phyloP scores from a whole-genome alignment of 345 rosid genomes.

The Syzygium aromaticum region DNA sequence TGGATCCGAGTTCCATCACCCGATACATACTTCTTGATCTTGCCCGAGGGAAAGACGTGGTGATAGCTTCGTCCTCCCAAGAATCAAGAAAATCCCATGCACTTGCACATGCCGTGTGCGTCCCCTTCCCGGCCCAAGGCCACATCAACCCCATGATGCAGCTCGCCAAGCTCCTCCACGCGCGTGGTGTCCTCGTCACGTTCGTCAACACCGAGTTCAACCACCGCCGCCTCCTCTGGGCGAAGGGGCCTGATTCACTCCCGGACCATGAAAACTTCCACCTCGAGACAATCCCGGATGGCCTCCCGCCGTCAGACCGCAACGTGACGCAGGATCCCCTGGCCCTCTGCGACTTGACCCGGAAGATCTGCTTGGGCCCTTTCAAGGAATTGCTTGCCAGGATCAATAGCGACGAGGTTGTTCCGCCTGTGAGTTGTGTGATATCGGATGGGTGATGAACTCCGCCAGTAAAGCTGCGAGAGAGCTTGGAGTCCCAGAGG shows the following conservation, averaged over 20 bases:
- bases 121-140: constrained; percentile 31
- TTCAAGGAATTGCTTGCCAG: constrained; percentile 10
- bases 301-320: constrained; percentile 7
- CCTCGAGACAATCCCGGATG: constrained; percentile 16
- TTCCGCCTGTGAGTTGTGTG: constrained; percentile 17
- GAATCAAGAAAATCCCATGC: constrained; percentile 4
- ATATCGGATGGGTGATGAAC: constrained; percentile 16
- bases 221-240: constrained; percentile 7
- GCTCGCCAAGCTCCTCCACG: constrained; percentile 30
- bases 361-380: constrained; percentile 4
- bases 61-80: neutral
- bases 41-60: neutral
- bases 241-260: constrained; percentile 3
- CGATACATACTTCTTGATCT: neutral
- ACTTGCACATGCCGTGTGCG: constrained; percentile 9
- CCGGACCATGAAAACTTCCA: neutral
- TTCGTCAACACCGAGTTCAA: constrained; percentile 22
- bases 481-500: constrained; percentile 16
- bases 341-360: neutral
- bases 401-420: constrained; percentile 1
- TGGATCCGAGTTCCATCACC: neutral
- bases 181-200: constrained; percentile 22
- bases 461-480: constrained; percentile 11
- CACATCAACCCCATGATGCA: constrained; percentile 25
- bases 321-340: constrained; percentile 6